These are phyloP conservation scores for Penicillium fimorum DNA, from an alignment of 495 filamentous ascomycete species.

Conservation along the genomic window DNA sequence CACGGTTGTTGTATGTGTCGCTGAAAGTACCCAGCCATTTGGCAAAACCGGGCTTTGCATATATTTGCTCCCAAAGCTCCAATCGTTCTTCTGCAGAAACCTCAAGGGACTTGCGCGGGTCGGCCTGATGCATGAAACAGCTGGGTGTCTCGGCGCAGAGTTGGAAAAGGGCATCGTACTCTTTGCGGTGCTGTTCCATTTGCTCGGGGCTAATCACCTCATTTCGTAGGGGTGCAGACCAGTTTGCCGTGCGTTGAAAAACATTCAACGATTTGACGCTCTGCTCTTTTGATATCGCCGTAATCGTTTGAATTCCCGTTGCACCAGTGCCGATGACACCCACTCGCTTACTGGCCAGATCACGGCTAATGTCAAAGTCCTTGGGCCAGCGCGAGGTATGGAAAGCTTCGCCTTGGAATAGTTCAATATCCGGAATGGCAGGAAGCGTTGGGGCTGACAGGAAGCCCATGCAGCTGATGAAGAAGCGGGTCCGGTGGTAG, in stretches of 20 bases:
- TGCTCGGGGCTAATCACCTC: slow-evolving; percentile 40
- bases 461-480: slow-evolving; percentile 25
- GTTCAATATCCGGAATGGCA: slow-evolving; percentile 24
- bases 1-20: slow-evolving; percentile 27
- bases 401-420: slow-evolving; percentile 31
- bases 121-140: slow-evolving; percentile 41
- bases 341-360: slow-evolving; percentile 41
- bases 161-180: slow-evolving; percentile 44
- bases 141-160: slow-evolving; percentile 42
- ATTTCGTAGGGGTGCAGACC: slow-evolving; percentile 42
- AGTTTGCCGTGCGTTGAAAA: slow-evolving; percentile 52
- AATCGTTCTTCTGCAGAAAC: slow-evolving; percentile 20
- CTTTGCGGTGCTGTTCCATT: slow-evolving; percentile 40
- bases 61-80: slow-evolving; percentile 29
- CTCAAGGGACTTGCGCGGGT: slow-evolving; percentile 24
- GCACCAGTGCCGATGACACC: slow-evolving; percentile 53
- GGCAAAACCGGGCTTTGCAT: slow-evolving; percentile 27
- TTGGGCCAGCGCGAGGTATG: slow-evolving; percentile 46
- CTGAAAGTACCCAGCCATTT: slow-evolving; percentile 32
- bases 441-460: slow-evolving; percentile 32
- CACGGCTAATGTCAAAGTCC: slow-evolving; percentile 29
- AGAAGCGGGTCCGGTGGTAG: slow-evolving; percentile 16
- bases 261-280: slow-evolving; percentile 35
- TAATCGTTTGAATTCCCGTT: slow-evolving; percentile 48
- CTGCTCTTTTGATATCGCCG: slow-evolving; percentile 24